These are phyloP conservation scores for Musa itinerans DNA, from an alignment of 176 grass and related monocot species.

Conservation along the genomic window DNA sequence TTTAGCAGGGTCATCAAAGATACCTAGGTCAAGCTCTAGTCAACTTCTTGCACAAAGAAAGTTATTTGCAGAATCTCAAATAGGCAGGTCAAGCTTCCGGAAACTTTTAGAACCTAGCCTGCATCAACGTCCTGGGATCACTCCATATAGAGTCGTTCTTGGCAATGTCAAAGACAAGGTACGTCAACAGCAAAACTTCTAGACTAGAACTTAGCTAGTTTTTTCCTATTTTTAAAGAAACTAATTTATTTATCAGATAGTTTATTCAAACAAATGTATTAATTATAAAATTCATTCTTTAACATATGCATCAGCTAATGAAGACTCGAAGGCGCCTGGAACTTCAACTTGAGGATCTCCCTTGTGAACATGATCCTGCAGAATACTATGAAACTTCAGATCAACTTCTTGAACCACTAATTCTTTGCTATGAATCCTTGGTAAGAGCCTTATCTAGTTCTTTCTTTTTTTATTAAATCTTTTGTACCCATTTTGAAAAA, in stretches of 20 bases:
- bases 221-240: background rate
- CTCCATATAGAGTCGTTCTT: constrained; percentile 90
- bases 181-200: background rate
- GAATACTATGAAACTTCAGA: constrained; percentile 73
- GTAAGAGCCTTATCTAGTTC: constrained; percentile 30
- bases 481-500: background rate
- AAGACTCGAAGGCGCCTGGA: constrained; percentile 63
- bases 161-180: constrained; percentile 90
- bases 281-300: background rate
- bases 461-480: background rate
- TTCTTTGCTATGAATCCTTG: constrained; percentile 80
- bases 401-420: constrained; percentile 78
- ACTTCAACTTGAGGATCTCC: constrained; percentile 68
- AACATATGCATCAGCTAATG: constrained; percentile 43
- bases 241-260: background rate
- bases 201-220: background rate
- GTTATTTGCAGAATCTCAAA: constrained; percentile 63
- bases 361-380: constrained; percentile 54
- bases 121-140: constrained; percentile 56
- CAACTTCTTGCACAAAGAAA: constrained; percentile 49
- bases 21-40: constrained; percentile 37
- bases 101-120: constrained; percentile 84
- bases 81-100: constrained; percentile 59
- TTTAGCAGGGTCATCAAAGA: constrained; percentile 22
- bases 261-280: background rate